These are phyloP conservation scores for Shiraia bambusicola DNA, from an alignment of 2,329 filamentous ascomycete species.

Conservation along the genomic window DNA sequence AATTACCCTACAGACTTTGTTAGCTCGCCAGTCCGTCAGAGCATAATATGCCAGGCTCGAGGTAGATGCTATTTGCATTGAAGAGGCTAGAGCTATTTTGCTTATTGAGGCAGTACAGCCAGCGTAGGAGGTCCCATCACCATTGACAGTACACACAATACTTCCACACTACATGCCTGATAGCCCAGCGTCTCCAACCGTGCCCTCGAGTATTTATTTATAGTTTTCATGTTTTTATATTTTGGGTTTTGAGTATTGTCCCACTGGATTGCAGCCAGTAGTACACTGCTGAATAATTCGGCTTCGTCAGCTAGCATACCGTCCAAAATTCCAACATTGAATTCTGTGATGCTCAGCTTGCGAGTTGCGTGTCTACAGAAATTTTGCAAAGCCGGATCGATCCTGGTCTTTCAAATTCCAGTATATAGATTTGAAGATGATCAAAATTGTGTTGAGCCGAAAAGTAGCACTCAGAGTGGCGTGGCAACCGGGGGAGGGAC, in stretches of 20 bases:
- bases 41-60: not conserved
- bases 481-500: constrained; percentile 26
- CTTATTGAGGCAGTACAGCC: not conserved
- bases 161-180: not conserved
- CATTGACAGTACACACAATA: not conserved
- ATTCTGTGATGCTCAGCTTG: not conserved
- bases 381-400: constrained; percentile 28
- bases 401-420: constrained; percentile 19
- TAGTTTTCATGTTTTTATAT: constrained; percentile 12
- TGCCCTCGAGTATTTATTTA: constrained; percentile 24
- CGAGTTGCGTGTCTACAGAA: not conserved
- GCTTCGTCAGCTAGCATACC: not conserved
- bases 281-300: constrained; percentile 13
- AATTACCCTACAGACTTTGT: too few relatives aligned
- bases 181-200: constrained; percentile 12
- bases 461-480: constrained; percentile 21
- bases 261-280: constrained; percentile 11
- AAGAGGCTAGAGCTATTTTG: constrained; percentile 5
- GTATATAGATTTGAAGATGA: constrained; percentile 25
- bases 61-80: constrained; percentile 12
- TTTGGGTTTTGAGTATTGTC: constrained; percentile 17
- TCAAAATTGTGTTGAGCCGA: constrained; percentile 34
- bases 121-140: too few relatives aligned
- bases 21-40: too few relatives aligned
- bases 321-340: not conserved